Base-by-base conservation (phyloP, 208 protist genomes). In the Crithidia brevicula region DNA sequence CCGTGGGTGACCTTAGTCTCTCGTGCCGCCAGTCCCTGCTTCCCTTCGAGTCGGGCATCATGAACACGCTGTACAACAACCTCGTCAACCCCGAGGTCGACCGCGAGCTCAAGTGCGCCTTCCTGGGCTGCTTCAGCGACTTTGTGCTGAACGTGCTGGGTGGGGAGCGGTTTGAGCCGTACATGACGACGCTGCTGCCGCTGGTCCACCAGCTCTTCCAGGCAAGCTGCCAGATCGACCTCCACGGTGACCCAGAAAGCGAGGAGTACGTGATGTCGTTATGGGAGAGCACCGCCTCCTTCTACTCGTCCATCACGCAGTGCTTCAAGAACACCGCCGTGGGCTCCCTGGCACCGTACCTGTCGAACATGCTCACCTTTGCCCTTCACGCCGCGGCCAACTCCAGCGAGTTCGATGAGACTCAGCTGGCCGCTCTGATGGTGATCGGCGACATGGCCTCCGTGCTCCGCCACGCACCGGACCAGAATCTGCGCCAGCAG, bases 111-210 rank as follows among this genome's bases (percentile, higher is more conserved):
- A 99, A 99, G 83, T 96, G 95, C 63, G 79, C 78, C 20, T 97
- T 99, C 64, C 64, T 99, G 38, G 80, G 81, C 36, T 95, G 88
- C 80, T 93, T 99, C 52, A 96, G 97, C 33, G 98, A 99, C 74
- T 94, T 99, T 43, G 96, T 97, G 5, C 66, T 99, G 8, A 94
- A 97, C 57, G 91, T 98, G 25, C 81, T 92, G n/a, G 77, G 78
- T 22, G 86, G 83, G 10, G 63, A 50, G n/a, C 57, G 75, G 18
- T 98, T 99, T 70, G 78, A 84, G 36, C 85, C 85, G 20, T 98
- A 98, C 83, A 73, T 98, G 25, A 38, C 54, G 28, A 58, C 66
- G 11, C 86, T 98, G 40, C 88, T 98, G 83, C 47, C 59, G 28
- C 70, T 98, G 56, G 77, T 97, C 4, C 42, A 87, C 3, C 45